Evolutionary conservation across 83 land plant species (phyloP).

Genomic region (Diphasiastrum complanatum): DNA sequence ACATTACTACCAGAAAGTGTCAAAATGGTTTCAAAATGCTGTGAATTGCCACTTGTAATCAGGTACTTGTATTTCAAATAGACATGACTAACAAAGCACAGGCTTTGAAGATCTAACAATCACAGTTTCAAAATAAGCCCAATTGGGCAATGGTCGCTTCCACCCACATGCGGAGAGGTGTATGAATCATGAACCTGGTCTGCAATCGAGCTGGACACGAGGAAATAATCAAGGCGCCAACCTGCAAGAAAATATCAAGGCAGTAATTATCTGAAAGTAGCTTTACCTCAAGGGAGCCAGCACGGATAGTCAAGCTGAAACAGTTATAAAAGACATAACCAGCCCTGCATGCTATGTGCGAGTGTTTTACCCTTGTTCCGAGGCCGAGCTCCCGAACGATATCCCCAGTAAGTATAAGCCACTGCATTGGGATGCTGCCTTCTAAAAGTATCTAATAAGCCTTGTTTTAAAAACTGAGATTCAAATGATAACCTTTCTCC

Average conservation of each 20-base stretch:
- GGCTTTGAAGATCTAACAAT: too few species aligned
- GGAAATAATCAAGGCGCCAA: constrained; percentile 94
- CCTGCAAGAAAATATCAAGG: constrained; percentile 34
- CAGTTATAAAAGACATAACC: not conserved
- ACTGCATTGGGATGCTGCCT: constrained; percentile 69
- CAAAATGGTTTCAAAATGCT: too few species aligned
- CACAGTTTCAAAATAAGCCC: constrained; percentile 76
- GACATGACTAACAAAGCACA: too few species aligned
- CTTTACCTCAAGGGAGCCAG: constrained; percentile 1
- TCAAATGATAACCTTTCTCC: constrained; percentile 84
- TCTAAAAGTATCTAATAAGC: constrained; percentile 85
- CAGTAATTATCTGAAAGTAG: not conserved
- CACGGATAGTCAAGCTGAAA: not conserved
- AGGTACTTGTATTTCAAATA: too few species aligned
- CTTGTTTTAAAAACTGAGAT: constrained; percentile 51
- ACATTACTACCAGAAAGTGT: too few species aligned
- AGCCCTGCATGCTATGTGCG: not conserved
- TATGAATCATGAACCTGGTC: constrained; percentile 71
- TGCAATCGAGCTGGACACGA: constrained; percentile 57
- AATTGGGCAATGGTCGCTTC: constrained; percentile 93
- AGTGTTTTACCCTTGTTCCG: constrained; percentile 60
- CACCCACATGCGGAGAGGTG: constrained; percentile 64
- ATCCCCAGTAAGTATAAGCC: constrained; percentile 93
- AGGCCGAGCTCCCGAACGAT: constrained; percentile 64
- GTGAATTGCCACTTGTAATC: too few species aligned